These are phyloP conservation scores for Russula olivacea DNA, from an alignment of 768 basidiomycete genomes.

Conservation along the genomic window DNA sequence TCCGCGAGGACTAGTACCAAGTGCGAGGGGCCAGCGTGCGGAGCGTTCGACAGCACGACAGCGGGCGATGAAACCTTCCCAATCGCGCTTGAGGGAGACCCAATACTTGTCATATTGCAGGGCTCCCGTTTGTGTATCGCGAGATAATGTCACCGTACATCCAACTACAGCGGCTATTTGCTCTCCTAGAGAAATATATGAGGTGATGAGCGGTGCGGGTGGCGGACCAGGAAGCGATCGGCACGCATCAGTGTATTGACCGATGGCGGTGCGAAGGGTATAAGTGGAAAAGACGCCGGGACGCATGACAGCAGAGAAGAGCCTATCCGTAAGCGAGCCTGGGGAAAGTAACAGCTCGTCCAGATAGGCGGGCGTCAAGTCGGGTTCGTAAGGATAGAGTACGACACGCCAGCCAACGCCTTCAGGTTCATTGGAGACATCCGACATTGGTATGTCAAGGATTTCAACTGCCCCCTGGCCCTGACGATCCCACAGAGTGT, in stretches of 20 bases:
- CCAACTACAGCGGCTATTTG: conserved; percentile 83
- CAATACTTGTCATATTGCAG: conserved; percentile 74
- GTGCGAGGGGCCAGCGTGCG: conserved; percentile 71
- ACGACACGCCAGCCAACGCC: conserved; percentile 48
- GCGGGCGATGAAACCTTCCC: conserved; percentile 92
- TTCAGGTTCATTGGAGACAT: conserved; percentile 31
- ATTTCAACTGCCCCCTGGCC: conserved; percentile 66
- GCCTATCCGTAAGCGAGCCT: conserved; percentile 70
- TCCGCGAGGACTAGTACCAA: conserved; percentile 42
- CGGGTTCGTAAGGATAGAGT: conserved; percentile 61
- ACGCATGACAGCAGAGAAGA: conserved; percentile 75
- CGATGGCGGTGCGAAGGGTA: conserved; percentile 75
- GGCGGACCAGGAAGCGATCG: conserved; percentile 55
- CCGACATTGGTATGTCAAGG: conserved; percentile 41
- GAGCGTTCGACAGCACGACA: conserved; percentile 87
- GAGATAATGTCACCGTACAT: conserved; percentile 68
- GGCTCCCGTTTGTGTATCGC: conserved; percentile 73
- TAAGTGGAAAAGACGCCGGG: conserved; percentile 84
- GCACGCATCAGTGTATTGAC: conserved; percentile 72
- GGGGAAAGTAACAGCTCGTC: conserved; percentile 72
- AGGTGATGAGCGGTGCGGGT: conserved; percentile 51
- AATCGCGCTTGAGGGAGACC: conserved; percentile 82
- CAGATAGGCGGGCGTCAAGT: conserved; percentile 79
- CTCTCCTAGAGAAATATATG: conserved; percentile 63
- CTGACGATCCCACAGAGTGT: conserved; percentile 76